Percentiles rank a stretch among this genome's conserved stretches.
Evolutionary conservation across 345 rosid species (phyloP).

Genomic region (Angophora floribunda): DNA sequence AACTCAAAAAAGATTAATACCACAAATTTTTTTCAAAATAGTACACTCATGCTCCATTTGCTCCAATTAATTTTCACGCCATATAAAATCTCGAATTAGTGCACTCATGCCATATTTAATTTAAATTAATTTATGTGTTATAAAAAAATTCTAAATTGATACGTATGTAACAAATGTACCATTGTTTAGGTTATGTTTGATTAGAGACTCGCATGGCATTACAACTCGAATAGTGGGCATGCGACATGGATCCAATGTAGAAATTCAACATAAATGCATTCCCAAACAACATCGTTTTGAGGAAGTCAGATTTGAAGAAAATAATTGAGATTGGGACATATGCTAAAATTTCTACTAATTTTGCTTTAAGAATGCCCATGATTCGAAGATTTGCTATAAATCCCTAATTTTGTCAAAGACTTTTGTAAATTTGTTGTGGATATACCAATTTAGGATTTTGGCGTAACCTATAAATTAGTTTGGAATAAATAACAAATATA

Average conservation of each 20-base stretch:
- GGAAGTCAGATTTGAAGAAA: background rate
- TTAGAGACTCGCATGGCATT: background rate
- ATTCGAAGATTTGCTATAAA: background rate
- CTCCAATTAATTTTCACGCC: background rate
- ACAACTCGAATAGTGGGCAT: background rate
- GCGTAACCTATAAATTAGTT: background rate
- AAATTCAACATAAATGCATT: background rate
- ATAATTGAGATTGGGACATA: background rate
- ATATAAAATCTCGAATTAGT: background rate
- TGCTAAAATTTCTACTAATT: background rate
- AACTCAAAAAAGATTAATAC: background rate
- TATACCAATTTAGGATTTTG: background rate
- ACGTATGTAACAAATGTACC: too few relatives aligned
- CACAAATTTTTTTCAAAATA: background rate
- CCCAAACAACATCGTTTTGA: background rate
- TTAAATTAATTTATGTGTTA: background rate
- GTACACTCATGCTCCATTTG: background rate
- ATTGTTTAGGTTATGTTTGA: too few relatives aligned
- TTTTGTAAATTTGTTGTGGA: background rate
- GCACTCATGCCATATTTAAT: background rate
- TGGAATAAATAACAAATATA: background rate
- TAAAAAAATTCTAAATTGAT: background rate
- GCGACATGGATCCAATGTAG: background rate
- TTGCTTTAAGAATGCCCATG: background rate
- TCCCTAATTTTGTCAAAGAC: background rate